A percentile compares a stretch with the other conserved stretches of the same genome.
Evolutionary conservation across 2,329 filamentous ascomycete species (phyloP).

Genomic region (Pezicula radicicola): DNA sequence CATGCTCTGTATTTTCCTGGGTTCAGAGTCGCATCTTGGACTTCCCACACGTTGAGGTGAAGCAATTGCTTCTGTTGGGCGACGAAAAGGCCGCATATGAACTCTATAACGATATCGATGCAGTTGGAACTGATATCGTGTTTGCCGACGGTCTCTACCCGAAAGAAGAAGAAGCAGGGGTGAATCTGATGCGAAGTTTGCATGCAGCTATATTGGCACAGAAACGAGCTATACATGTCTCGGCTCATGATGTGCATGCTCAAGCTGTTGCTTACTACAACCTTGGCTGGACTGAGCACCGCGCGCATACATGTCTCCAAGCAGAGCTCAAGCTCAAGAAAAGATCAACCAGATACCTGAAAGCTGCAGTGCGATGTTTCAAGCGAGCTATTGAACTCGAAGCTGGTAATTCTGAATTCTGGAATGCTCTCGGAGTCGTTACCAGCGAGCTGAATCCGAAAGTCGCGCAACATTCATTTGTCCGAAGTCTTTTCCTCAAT

Average conservation of each 20-base stretch:
- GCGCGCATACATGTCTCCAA: slow-evolving; percentile 68
- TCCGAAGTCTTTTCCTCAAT: slow-evolving; percentile 88
- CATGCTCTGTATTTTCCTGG: slow-evolving; percentile 78
- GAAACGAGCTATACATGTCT: slow-evolving; percentile 78
- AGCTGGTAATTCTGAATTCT: slow-evolving; percentile 91
- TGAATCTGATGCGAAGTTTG: slow-evolving; percentile 56
- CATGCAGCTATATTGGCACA: slow-evolving; percentile 78
- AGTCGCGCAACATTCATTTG: slow-evolving; percentile 90
- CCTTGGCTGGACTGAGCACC: slow-evolving; percentile 88
- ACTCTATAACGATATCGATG: slow-evolving; percentile 67
- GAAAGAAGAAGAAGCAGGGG: slow-evolving; percentile 26
- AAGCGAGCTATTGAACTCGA: slow-evolving; percentile 95
- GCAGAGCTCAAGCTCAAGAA: slow-evolving; percentile 42
- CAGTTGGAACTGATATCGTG: slow-evolving; percentile 42
- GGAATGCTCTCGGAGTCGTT: slow-evolving; percentile 91
- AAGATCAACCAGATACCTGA: slow-evolving; percentile 66
- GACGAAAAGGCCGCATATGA: slow-evolving; percentile 53
- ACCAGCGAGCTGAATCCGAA: slow-evolving; percentile 82
- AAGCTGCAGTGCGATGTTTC: slow-evolving; percentile 83
- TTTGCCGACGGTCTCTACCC: slow-evolving; percentile 29
- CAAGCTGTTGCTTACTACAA: slow-evolving; percentile 98
- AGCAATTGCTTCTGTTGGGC: slow-evolving; percentile 52
- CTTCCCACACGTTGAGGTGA: slow-evolving; percentile 59
- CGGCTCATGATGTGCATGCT: slow-evolving; percentile 73
- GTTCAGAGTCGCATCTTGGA: slow-evolving; percentile 65